Evolutionary conservation across 2,329 filamentous ascomycete species (phyloP), one percentile per base, ranked within the genome.

Genomic region (Lecanicillium sp.): DNA sequence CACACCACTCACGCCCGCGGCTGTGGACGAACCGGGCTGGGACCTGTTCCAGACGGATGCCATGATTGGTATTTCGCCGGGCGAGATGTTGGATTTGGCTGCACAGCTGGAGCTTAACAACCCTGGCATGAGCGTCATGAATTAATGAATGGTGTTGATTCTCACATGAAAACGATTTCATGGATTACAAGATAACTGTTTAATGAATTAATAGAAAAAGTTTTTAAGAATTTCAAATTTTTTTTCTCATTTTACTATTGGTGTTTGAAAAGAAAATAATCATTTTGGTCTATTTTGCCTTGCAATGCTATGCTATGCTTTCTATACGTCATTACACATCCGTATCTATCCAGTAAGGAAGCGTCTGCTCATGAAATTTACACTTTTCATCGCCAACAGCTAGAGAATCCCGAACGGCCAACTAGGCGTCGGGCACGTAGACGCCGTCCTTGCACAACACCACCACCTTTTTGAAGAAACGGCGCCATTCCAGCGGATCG

Each of bases 391-490:
- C 33, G 33, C 29, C n/a, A n/a, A 11, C 14, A 3, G 30, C 30
- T 34, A 41, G 29, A 29, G 34, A 33, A 20, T 34, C 33, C 39
- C 39, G 38, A 17, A 44, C 34, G 25, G 36, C 46, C 43, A 40
- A 52, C 57, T 64, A 65, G 45, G 56, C 44, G 33, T 68, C 63
- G 3, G 64, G 63, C 42, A 66, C 59, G 57, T 79, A 85, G 32
- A 96, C 81, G 8, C 79, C 87, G 55, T 95, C 87, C 55, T 85
- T 85, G 63, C 89, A 94, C 43, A 90, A 68, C 46, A 94, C 70
- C 20, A 85, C 85, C n/a, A 95, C 76, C 60, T 87, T 89, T 65
- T 98, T 98, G 70, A 98, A 98, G 57, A 98, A 87, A 25, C 92
- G 71, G 44, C 92, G 77, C 92, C 94, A 98, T 65, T 96, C 90